Evolutionary conservation across 495 filamentous ascomycete species (phyloP), one percentile per base, ranked within the genome.

Genomic region (Bacidia gigantensis): DNA sequence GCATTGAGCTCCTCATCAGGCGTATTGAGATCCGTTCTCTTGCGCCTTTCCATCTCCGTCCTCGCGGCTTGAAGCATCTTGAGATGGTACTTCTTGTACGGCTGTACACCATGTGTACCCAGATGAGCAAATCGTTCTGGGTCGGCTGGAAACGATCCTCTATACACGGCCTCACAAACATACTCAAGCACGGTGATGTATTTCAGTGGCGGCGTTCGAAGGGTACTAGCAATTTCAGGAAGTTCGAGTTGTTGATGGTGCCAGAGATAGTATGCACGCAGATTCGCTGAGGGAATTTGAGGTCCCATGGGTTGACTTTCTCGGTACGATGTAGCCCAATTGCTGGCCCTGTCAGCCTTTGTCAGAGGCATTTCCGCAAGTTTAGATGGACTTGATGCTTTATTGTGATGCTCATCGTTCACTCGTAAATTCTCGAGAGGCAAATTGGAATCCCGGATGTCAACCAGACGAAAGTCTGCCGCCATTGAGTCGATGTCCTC

Each of bases 211-310:
- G 79, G 77, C 17, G 77, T 67, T 0, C 80, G 65, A 26, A 81
- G 57, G 10, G 78, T 46, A 7, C 46, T 55, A n/a, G 76, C 76
- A n/a, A 81, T 67, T 0, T 65, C 61, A 0, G 56, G 38, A 3
- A 76, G 57, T 0, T 62, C 51, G 5, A 80, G 64, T 12, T 60
- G 61, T 10, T 64, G 64, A 3, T 61, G 43, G 56, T 78, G 64
- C 82, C 82, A 86, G 45, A 85, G 63, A 50, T 72, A 69, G 55
- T 83, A 84, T 1, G 78, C 73, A 18, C 79, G 72, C 12, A 85
- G 69, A n/a, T 67, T 57, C 1, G 69, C 24, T 0, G 52, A 51
- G 5, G 52, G 35, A 5, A 65, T 50, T 54, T 51, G 56, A 44
- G 39, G 38, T 32, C 42, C 58, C n/a, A n/a, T n/a, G n/a, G n/a